Base-by-base conservation (phyloP, 1,139 yeast genomes). In the Kurtzmaniella quercitrusa region DNA sequence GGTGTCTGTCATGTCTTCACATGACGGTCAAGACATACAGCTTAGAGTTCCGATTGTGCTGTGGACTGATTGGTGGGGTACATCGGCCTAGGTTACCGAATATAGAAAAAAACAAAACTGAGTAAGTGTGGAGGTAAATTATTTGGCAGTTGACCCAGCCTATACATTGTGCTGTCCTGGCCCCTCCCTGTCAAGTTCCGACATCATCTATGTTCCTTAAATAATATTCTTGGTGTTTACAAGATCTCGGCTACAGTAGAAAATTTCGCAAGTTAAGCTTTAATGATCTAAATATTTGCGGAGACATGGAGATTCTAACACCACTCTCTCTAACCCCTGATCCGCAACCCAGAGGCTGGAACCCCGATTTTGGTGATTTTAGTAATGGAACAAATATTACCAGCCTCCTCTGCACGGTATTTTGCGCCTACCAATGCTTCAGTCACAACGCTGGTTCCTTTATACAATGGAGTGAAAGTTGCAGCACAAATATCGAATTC, bases 361-460 rank as follows among this genome's bases (percentile, higher is more conserved):
- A 90, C 89, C 21, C 98, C 98, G 51, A 94, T 81, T 44, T 77
- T 70, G 7, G 97, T 85, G 51, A 94, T 73, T 39, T 75, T 67
- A 6, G 97, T 87, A 50, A 94, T 82, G 44, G 68, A 71, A 67
- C 96, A 93, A 38, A 89, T 58, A 53, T 78, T 77, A 41, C 96
- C 98, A 71, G 85, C 82, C 59, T 81, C 85, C 46, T 79, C 75
- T 6, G 81, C 74, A 54, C 85, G 87, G 62, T 93, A 94, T 59
- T 79, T 82, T 44, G 98, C 96, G 46, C 95, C 95, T 21, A 95
- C 89, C 55, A 93, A 71, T n/a, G 95, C 90, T 59, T 93, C 98
- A 24, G 77, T 59, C 29, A 80, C 90, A 44, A 65, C 69, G 37
- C 85, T 82, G 33, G 83, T 68, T 15, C 91, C 94, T 52, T 77